Evolutionary conservation across 1,139 yeast genomes (phyloP), one percentile per base, ranked within the genome.

Genomic region (Sugiyamaella pinicola): DNA sequence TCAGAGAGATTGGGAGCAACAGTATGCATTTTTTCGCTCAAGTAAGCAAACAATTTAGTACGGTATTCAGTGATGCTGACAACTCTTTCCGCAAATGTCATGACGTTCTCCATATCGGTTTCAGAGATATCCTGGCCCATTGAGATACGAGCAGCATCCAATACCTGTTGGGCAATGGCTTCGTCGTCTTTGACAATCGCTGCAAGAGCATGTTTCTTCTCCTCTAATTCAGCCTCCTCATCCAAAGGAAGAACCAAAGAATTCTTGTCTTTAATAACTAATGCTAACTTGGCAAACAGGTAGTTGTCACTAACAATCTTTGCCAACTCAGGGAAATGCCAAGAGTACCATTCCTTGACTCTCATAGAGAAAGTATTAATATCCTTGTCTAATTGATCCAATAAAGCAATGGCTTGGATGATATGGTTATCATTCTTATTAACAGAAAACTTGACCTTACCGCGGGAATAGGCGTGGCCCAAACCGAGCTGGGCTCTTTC

Each of bases 311-410:
- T 85, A 59, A 90, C 93, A 72, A 93, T 82, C 77, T 89, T 90
- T 65, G 97, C 96, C 78, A 93, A 83, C 77, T 93, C 99, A 55
- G 99, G 99, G 84, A 93, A 93, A 74, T 93, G 99, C 99, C 99
- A 93, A 63, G 98, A 98, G 75, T 93, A 93, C 99, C 99, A 93
- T 77, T 93, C 99, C 80, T 93, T 93, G 69, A 88, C 91, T 79
- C 99, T 85, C 99, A 93, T 93, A 59, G 98, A 93, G 74, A 87
- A 93, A 55, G 98, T 93, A 77, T 93, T 93, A 72, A 93, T 84
- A 70, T 93, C 99, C 77, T 93, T 93, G 76, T 93, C 99, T 64
- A 93, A 83, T 72, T 95, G 96, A 72, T 93, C 99, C 65, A 93
- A 82, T 62, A 93, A 78, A 45, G 99, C 98, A 77, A 93, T 93